Evolutionary conservation across 495 filamentous ascomycete species (phyloP).

Genomic region (Aspergillus avenaceus): DNA sequence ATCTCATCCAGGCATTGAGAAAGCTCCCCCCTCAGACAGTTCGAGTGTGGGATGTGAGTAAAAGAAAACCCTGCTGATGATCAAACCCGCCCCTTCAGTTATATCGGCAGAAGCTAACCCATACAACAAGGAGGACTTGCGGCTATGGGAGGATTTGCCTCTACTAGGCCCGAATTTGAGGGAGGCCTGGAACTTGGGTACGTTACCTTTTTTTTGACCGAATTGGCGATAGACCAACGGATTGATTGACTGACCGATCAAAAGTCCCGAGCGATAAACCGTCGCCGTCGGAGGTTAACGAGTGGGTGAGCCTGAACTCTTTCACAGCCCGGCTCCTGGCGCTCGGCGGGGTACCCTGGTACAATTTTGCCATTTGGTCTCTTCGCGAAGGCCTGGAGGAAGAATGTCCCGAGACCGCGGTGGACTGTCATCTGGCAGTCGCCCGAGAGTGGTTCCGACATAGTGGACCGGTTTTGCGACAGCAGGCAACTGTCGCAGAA

Average conservation of each 20-base stretch:
- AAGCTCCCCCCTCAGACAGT: background rate
- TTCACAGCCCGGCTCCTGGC: background rate
- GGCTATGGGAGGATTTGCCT: background rate
- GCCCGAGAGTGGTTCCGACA: constrained; percentile 1
- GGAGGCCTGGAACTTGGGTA: constrained; percentile 6
- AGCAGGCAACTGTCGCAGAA: background rate
- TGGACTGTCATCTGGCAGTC: background rate
- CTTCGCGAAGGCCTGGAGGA: background rate
- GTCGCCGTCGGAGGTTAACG: background rate
- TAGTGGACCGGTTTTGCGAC: background rate
- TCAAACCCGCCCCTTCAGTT: background rate
- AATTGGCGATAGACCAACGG: background rate
- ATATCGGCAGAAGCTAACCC: background rate
- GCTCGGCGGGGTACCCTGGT: background rate
- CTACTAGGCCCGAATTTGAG: background rate
- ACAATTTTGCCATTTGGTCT: background rate
- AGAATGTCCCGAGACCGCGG: background rate
- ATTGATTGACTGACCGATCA: background rate
- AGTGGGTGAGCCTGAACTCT: constrained; percentile 5
- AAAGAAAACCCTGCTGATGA: too few species aligned
- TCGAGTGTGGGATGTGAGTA: constrained; percentile 2
- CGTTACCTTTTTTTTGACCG: background rate
- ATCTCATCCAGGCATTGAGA: constrained; percentile 1
- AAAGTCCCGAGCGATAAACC: background rate
- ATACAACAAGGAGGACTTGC: background rate